Conservation (phyloP, 2,329 filamentous ascomycete genomes). For the Zymoseptoria ardabiliae region DNA sequence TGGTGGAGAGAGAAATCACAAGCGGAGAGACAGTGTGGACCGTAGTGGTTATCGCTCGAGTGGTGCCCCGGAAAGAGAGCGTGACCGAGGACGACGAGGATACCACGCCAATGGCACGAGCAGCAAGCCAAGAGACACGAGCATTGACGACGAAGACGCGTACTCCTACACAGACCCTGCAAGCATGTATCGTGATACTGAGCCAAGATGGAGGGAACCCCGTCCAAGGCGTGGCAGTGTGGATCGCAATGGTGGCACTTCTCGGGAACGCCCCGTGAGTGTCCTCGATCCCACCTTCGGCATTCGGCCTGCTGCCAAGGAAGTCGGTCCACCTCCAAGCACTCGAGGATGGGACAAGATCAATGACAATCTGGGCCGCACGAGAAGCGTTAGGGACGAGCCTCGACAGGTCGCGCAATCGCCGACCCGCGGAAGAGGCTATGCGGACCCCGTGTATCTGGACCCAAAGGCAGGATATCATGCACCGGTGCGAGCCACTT, state of each 20-base stretch:
- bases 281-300: slow-evolving; percentile 32
- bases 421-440: slow-evolving; percentile 21
- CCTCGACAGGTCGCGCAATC: slow-evolving; percentile 19
- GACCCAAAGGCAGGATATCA: slow-evolving; percentile 34
- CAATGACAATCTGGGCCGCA: slow-evolving; percentile 40
- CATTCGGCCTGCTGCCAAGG: slow-evolving; percentile 28
- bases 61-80: slow-evolving; percentile 13
- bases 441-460: slow-evolving; percentile 16
- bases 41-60: slow-evolving; percentile 17
- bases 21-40: slow-evolving; percentile 28
- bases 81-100: slow-evolving; percentile 22
- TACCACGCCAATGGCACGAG: slow-evolving; percentile 27
- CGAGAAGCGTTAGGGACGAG: slow-evolving; percentile 39
- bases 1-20: slow-evolving; percentile 33
- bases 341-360: slow-evolving; percentile 66
- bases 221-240: slow-evolving; percentile 39
- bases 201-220: slow-evolving; percentile 37
- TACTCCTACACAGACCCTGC: slow-evolving; percentile 46
- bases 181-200: slow-evolving; percentile 45
- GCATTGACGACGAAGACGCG: slow-evolving; percentile 35
- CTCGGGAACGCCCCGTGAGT: slow-evolving; percentile 39
- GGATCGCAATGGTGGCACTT: slow-evolving; percentile 31
- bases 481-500: slow-evolving; percentile 25
- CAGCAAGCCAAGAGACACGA: slow-evolving; percentile 19
- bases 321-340: slow-evolving; percentile 54